Conservation (phyloP, 2,329 filamentous ascomycete genomes). For the Alternaria metachromatica region DNA sequence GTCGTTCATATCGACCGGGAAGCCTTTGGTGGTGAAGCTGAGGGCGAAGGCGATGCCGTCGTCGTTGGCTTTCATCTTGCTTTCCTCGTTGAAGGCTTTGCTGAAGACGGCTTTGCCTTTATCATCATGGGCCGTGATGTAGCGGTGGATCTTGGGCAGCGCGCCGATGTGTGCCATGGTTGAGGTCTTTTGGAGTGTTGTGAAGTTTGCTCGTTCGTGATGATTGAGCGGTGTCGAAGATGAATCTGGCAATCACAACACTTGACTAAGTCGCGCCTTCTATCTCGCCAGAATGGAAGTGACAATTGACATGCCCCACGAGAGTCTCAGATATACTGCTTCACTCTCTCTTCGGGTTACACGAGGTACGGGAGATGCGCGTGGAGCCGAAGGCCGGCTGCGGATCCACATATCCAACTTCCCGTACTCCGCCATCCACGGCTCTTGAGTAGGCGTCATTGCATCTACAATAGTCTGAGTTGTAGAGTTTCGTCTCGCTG, state of each 20-base stretch:
- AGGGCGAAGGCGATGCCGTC: constrained; percentile 58
- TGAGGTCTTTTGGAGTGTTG: background rate
- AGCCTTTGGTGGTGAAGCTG: constrained; percentile 57
- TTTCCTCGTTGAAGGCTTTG: constrained; percentile 44
- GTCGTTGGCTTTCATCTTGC: constrained; percentile 46
- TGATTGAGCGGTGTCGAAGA: background rate
- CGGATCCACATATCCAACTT: constrained; percentile 12
- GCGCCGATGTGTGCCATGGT: constrained; percentile 42
- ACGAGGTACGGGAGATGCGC: constrained; percentile 16
- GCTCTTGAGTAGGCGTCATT: background rate
- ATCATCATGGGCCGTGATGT: constrained; percentile 47
- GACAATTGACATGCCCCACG: background rate
- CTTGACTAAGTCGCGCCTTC: background rate
- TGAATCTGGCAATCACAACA: background rate
- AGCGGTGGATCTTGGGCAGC: constrained; percentile 43
- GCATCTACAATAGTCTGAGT: background rate
- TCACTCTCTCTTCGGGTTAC: constrained; percentile 10
- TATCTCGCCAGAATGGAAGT: background rate
- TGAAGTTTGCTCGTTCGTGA: background rate
- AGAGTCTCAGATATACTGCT: background rate
- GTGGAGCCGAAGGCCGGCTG: constrained; percentile 34
- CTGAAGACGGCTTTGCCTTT: constrained; percentile 48
- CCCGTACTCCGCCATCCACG: constrained; percentile 22
- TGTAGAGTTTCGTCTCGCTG: background rate
- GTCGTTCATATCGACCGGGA: constrained; percentile 55